These are phyloP conservation scores for Camelina neglecta DNA, from an alignment of 345 rosid genomes.

Conservation along the genomic window DNA sequence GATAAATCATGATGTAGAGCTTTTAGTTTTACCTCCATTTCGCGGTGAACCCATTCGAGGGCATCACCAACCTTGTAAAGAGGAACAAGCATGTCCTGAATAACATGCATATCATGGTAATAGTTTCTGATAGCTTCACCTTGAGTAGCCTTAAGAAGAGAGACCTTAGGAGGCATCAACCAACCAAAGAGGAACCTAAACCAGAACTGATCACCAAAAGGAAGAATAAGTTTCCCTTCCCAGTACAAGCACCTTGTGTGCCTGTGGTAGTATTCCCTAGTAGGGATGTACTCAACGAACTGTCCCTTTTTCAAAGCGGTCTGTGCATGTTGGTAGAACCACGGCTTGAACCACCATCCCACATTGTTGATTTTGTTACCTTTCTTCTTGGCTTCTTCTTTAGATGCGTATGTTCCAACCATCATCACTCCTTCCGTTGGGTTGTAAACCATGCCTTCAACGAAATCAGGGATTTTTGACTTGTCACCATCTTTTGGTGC, in stretches of 20 bases:
- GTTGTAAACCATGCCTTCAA: slow-evolving; percentile 85
- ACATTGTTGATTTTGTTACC: slow-evolving; percentile 85
- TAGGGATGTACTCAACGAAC: slow-evolving; percentile 96
- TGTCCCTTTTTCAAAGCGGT: slow-evolving; percentile 83
- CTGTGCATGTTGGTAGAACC: slow-evolving; percentile 98
- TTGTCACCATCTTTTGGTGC: slow-evolving; percentile 86
- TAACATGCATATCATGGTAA: slow-evolving; percentile 97
- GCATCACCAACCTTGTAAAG: slow-evolving; percentile 97
- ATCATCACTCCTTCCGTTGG: slow-evolving; percentile 84
- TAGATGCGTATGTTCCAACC: slow-evolving; percentile 92
- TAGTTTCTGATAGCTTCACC: slow-evolving; percentile 98
- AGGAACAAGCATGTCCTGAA: slow-evolving; percentile 99
- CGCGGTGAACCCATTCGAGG: slow-evolving; percentile 87
- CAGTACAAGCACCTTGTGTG: slow-evolving; percentile 97
- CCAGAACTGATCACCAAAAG: slow-evolving; percentile 97
- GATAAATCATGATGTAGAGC: not conserved
- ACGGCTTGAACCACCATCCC: slow-evolving; percentile 99
- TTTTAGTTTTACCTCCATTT: slow-evolving; percentile 82
- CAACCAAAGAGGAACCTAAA: slow-evolving; percentile 94
- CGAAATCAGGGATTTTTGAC: slow-evolving; percentile 88
- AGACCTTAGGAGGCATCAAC: slow-evolving; percentile 99
- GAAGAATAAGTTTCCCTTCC: slow-evolving; percentile 99
- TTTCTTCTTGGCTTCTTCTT: slow-evolving; percentile 88
- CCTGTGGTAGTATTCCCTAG: slow-evolving; percentile 95
- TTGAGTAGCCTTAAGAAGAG: slow-evolving; percentile 97